Evolutionary conservation across 2,329 filamentous ascomycete species (phyloP).

Genomic region (Fusarium buharicum): DNA sequence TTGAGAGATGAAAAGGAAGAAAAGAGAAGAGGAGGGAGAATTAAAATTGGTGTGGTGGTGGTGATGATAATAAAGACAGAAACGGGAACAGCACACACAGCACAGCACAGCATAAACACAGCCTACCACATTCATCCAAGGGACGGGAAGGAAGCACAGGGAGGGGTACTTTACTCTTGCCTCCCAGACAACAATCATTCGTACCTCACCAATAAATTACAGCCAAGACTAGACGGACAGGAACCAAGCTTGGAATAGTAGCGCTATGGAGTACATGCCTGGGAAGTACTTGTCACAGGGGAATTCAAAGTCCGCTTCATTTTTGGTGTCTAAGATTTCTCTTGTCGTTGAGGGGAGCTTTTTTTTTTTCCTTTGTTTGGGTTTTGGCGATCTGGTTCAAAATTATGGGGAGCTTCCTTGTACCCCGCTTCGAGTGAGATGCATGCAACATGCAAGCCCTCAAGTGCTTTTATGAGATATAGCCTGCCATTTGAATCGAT

Average conservation of each 20-base stretch:
- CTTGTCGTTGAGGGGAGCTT: conserved; percentile 31
- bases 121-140: conserved; percentile 2
- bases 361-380: conserved; percentile 12
- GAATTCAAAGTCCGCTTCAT: conserved; percentile 30
- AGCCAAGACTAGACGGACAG: conserved; percentile 25
- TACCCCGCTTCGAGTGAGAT: conserved; percentile 31
- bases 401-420: conserved; percentile 42
- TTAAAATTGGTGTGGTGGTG: conserved; percentile 37
- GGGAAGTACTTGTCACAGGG: conserved; percentile 36
- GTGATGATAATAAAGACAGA: conserved; percentile 36
- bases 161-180: conserved; percentile 23
- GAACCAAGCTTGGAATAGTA: conserved; percentile 34
- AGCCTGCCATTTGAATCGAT: not conserved
- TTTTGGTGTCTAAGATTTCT: conserved; percentile 14
- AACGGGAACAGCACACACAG: conserved; percentile 4
- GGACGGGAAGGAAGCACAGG: not conserved
- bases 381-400: conserved; percentile 37
- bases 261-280: conserved; percentile 39
- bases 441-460: conserved; percentile 18
- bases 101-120: conserved; percentile 9
- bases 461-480: not conserved
- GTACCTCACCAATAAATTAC: conserved; percentile 36
- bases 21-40: conserved; percentile 26
- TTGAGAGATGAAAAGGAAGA: conserved; percentile 29
- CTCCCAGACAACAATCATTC: conserved; percentile 34